Base-by-base conservation (phyloP, 1,284 basidiomycete genomes). In the Heterobasidion parviporum region DNA sequence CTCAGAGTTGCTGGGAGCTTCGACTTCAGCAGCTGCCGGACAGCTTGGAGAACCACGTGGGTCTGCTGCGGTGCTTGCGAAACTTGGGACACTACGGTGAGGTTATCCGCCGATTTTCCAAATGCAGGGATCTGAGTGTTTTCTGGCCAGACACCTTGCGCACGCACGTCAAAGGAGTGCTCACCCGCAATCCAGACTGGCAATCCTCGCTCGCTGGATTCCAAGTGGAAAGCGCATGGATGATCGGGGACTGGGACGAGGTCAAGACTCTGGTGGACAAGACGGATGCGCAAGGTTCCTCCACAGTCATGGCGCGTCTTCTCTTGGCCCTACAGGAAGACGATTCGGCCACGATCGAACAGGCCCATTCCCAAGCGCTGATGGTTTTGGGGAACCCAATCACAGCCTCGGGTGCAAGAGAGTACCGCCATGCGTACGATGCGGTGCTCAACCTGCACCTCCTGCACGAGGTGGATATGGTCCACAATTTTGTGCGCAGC, bases 1-100 rank as follows among this genome's bases (percentile, higher is more conserved):
- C 97, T 5, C 97, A 99, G 70, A 98, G 96, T 65, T 99, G 97
- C 64, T 99, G 97, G 97, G 97, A 99, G 72, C 89, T 99, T n/a
- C 82, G 89, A 50, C 75, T 99, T 20, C 96, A 98, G 67, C 86
- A 92, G 61, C 83, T 85, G 33, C 96, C 96, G 0, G 85, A 97
- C 63, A 93, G 95, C 61, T 76, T 97, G 8, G 82, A 89, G 34
- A 87, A 89, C 58, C 97, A 99, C 68, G 70, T 97, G 8, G 97
- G 97, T 3, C 77, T 99, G 16, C 73, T 98, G 58, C 84, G 92
- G 53, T 99, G 97, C 67, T 78, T 99, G 53, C 82, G 93, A 47
- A 98, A 98, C 67, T 77, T 99, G 15, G 97, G 97, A 8, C 97
- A 99, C 69, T 98, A 99, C 69, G 95, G 95, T 95, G 64, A 61